Evolutionary conservation across 1,284 basidiomycete species (phyloP).

Genomic region (Puccinia novopanici): DNA sequence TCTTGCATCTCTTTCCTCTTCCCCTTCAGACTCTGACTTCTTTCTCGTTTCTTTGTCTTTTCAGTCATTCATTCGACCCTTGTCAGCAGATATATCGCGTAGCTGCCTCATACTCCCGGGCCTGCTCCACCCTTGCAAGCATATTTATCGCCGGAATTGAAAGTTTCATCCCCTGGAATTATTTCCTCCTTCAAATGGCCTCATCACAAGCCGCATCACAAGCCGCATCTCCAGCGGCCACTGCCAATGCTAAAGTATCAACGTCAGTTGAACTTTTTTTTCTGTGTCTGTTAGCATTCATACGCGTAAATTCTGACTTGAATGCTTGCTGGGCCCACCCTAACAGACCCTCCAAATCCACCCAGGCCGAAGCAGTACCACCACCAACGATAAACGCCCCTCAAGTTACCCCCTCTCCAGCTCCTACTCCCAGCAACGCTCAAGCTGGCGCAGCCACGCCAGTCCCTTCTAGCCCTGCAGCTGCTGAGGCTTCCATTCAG

Average conservation of each 20-base stretch:
- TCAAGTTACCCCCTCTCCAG: background rate
- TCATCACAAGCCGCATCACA: no score
- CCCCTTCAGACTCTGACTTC: no score
- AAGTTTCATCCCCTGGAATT: background rate
- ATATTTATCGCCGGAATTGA: background rate
- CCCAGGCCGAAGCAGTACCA: background rate
- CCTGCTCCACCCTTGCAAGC: no score
- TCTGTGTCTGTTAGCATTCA: background rate
- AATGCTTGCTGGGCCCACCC: background rate
- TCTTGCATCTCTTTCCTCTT: background rate
- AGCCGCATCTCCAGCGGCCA: background rate
- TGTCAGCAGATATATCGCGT: no score
- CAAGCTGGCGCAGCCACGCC: background rate
- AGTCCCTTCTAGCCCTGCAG: background rate
- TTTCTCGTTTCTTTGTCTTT: no score
- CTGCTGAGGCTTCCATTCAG: background rate
- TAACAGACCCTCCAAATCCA: constrained; percentile 4
- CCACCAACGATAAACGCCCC: background rate
- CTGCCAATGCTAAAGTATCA: background rate
- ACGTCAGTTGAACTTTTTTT: constrained; percentile 22
- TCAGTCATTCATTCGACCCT: no score
- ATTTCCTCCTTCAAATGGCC: background rate
- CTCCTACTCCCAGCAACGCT: background rate
- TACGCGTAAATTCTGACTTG: background rate
- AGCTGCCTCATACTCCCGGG: no score